These are phyloP conservation scores for Triticum turgidum DNA, from an alignment of 176 grass and related monocot species.

Conservation along the genomic window DNA sequence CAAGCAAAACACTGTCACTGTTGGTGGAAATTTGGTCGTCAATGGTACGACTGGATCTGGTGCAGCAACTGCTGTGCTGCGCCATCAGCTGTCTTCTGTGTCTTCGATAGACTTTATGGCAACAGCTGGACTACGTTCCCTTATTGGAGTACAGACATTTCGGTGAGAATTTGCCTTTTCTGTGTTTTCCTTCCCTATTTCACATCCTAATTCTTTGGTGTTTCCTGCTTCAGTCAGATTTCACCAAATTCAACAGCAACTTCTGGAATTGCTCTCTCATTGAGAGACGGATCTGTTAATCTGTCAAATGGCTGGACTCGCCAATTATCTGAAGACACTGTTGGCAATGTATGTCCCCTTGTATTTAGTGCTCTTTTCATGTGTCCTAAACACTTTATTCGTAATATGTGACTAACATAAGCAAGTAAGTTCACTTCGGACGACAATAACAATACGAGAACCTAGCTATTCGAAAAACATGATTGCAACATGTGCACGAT, in stretches of 20 bases:
- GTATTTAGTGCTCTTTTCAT: slow-evolving; percentile 14
- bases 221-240: slow-evolving; percentile 71
- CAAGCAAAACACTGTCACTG: slow-evolving; percentile 60
- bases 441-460: background rate
- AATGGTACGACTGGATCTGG: slow-evolving; percentile 65
- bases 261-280: slow-evolving; percentile 72
- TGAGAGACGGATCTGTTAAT: slow-evolving; percentile 90
- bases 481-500: background rate
- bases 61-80: slow-evolving; percentile 65
- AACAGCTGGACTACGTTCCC: slow-evolving; percentile 81
- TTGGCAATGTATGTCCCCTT: slow-evolving; percentile 78
- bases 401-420: background rate
- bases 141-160: slow-evolving; percentile 63
- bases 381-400: background rate
- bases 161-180: slow-evolving; percentile 47
- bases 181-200: slow-evolving; percentile 2
- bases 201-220: slow-evolving; percentile 29
- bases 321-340: slow-evolving; percentile 76
- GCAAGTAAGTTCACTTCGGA: background rate
- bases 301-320: slow-evolving; percentile 93
- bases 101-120: slow-evolving; percentile 84
- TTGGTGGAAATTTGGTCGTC: slow-evolving; percentile 82
- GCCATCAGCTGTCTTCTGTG: slow-evolving; percentile 65
- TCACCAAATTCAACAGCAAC: slow-evolving; percentile 89
- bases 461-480: background rate